A percentile compares a stretch with the other conserved stretches of the same genome.
These are phyloP conservation scores for Plasmopara viticola DNA, from an alignment of 352 stramenopile genomes.

Conservation along the genomic window DNA sequence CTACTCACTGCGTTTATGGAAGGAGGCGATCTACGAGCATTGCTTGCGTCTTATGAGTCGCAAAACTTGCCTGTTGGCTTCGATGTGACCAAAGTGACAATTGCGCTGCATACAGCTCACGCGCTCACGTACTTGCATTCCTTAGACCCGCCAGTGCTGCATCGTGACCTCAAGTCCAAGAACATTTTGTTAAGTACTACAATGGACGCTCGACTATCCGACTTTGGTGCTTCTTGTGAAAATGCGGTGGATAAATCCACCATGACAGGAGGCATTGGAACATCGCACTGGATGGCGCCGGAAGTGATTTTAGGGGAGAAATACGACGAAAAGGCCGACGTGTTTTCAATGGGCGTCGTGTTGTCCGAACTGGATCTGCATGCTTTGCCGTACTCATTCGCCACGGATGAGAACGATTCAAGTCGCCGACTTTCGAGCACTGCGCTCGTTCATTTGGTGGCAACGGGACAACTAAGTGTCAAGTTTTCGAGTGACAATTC, in stretches of 20 bases:
- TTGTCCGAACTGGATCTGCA: conserved; percentile 27
- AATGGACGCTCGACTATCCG: conserved; percentile 37
- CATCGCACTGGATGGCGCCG: conserved; percentile 26
- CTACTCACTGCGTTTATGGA: conserved; percentile 24
- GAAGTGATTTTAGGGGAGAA: conserved; percentile 24
- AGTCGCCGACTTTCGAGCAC: conserved; percentile 25
- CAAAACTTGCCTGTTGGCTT: conserved; percentile 16
- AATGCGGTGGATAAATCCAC: conserved; percentile 10
- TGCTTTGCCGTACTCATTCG: conserved; percentile 20
- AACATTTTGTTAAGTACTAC: conserved; percentile 46
- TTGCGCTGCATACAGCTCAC: conserved; percentile 20
- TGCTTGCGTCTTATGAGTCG: conserved; percentile 15
- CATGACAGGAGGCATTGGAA: conserved; percentile 23
- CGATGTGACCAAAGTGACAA: conserved; percentile 21
- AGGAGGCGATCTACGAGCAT: conserved; percentile 15
- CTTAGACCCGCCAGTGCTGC: conserved; percentile 25
- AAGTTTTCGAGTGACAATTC: conserved; percentile 21
- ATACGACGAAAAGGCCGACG: conserved; percentile 26
- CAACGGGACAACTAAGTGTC: conserved; percentile 29
- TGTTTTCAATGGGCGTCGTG: conserved; percentile 27
- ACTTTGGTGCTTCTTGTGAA: conserved; percentile 40
- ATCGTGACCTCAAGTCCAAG: conserved; percentile 63
- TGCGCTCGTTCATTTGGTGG: conserved; percentile 36
- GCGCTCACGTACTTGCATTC: conserved; percentile 28
- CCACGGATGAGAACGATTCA: conserved; percentile 13